A percentile compares a stretch with the other conserved stretches of the same genome.
Conservation (phyloP, 139 green algal species). For the Tetradesmus lagerheimii region DNA sequence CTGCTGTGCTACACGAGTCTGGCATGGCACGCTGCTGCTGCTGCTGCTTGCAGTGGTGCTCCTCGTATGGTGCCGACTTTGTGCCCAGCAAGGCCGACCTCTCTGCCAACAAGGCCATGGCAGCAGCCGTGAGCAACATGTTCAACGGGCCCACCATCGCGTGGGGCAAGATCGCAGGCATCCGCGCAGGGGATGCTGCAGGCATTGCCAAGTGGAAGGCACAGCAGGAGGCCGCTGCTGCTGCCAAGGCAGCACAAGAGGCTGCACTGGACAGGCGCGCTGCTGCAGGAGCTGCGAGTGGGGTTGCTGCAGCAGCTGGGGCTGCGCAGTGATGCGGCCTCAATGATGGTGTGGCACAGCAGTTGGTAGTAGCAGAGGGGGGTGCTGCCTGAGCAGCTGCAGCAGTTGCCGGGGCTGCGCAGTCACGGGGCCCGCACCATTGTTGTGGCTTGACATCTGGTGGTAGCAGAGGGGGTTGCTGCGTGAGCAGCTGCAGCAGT, state of each 20-base stretch:
- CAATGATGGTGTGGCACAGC: too few relatives aligned
- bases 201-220: constrained; percentile 24
- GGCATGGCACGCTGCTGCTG: constrained; percentile 25
- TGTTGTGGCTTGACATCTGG: too few relatives aligned
- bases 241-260: not conserved
- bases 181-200: not conserved
- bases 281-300: not conserved
- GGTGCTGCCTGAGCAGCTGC: too few relatives aligned
- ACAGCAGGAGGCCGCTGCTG: constrained; percentile 12
- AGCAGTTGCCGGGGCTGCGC: too few relatives aligned
- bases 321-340: not conserved
- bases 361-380: too few relatives aligned
- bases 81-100: not conserved
- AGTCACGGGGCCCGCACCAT: too few relatives aligned
- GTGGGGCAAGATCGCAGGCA: constrained; percentile 39
- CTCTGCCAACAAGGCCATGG: constrained; percentile 49
- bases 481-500: not conserved
- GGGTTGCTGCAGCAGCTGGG: not conserved
- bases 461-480: not conserved
- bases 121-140: constrained; percentile 36
- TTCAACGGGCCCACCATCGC: constrained; percentile 49
- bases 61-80: constrained; percentile 14
- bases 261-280: not conserved
- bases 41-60: constrained; percentile 32
- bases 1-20: too few relatives aligned